Evolutionary conservation across 1,284 basidiomycete species (phyloP).

Genomic region (Farysia itapuensis): DNA sequence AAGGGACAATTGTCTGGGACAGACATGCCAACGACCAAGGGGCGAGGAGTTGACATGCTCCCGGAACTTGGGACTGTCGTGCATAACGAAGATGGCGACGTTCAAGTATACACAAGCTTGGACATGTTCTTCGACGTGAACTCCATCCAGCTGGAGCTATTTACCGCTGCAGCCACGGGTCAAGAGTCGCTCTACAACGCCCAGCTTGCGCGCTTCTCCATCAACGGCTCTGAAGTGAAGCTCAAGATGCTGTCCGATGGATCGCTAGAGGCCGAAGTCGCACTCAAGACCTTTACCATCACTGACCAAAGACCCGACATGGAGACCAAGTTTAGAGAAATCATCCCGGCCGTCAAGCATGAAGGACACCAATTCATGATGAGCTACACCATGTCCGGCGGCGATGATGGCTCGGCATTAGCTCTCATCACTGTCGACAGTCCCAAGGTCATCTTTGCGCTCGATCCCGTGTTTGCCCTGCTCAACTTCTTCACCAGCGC

Average conservation of each 20-base stretch:
- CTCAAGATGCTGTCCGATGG: conserved; percentile 82
- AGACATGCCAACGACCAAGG: conserved; percentile 12
- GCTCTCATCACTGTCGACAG: conserved; percentile 88
- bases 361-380: conserved; percentile 93
- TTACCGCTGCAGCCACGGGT: conserved; percentile 70
- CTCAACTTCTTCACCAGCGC: conserved; percentile 80
- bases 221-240: conserved; percentile 77
- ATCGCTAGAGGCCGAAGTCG: conserved; percentile 80
- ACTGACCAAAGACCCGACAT: conserved; percentile 80
- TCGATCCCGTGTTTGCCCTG: conserved; percentile 88
- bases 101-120: conserved; percentile 63
- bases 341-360: conserved; percentile 87
- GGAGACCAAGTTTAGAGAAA: conserved; percentile 83
- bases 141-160: conserved; percentile 86
- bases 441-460: conserved; percentile 87
- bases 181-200: conserved; percentile 72
- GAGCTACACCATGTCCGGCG: conserved; percentile 75
- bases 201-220: conserved; percentile 81
- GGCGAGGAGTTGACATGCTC: conserved; percentile 61
- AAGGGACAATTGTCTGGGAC: conserved; percentile 1
- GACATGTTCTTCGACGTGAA: conserved; percentile 77
- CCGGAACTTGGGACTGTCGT: conserved; percentile 63
- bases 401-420: conserved; percentile 67
- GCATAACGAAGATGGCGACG: conserved; percentile 34
- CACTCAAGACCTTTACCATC: conserved; percentile 87